phyloP scores from a whole-genome alignment of 2,329 filamentous ascomycete species.

The Microcyclospora tardicrescens region DNA sequence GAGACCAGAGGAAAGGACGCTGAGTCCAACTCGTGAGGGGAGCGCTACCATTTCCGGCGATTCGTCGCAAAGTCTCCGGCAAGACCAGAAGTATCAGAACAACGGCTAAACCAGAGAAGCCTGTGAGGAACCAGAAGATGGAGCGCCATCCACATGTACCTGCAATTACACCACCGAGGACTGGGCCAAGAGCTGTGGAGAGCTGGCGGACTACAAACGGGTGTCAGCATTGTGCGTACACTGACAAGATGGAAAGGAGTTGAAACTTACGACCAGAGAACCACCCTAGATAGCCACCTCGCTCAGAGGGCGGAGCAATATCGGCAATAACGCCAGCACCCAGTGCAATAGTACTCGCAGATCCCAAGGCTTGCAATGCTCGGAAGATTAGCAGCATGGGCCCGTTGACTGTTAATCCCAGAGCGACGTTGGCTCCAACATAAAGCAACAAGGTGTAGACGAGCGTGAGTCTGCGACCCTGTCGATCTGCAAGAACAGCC shows the following conservation, averaged over 20 bases:
- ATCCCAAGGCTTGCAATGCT: conserved; percentile 31
- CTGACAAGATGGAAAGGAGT: no score
- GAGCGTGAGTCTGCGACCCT: conserved; percentile 14
- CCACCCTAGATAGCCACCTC: conserved; percentile 28
- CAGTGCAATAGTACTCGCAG: conserved; percentile 26
- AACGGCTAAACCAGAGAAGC: conserved; percentile 25
- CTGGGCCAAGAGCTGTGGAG: conserved; percentile 25
- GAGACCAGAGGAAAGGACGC: background rate
- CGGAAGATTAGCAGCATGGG: conserved; percentile 16
- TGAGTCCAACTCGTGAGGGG: background rate
- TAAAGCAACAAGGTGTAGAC: conserved; percentile 20
- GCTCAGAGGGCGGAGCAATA: conserved; percentile 23
- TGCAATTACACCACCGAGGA: conserved; percentile 20
- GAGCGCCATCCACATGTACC: conserved; percentile 24
- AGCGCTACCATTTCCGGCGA: conserved; percentile 27
- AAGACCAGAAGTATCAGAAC: conserved; percentile 19
- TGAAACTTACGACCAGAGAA: background rate
- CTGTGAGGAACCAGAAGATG: conserved; percentile 32
- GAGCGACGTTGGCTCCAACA: conserved; percentile 13
- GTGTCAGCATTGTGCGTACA: no score
- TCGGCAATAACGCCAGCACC: conserved; percentile 24
- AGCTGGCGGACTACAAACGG: background rate
- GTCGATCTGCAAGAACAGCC: conserved; percentile 16
- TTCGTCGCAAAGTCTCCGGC: conserved; percentile 28
- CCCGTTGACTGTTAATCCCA: conserved; percentile 14